Conservation (phyloP, 1,284 basidiomycete genomes). For the Cryptococcus sp. region DNA sequence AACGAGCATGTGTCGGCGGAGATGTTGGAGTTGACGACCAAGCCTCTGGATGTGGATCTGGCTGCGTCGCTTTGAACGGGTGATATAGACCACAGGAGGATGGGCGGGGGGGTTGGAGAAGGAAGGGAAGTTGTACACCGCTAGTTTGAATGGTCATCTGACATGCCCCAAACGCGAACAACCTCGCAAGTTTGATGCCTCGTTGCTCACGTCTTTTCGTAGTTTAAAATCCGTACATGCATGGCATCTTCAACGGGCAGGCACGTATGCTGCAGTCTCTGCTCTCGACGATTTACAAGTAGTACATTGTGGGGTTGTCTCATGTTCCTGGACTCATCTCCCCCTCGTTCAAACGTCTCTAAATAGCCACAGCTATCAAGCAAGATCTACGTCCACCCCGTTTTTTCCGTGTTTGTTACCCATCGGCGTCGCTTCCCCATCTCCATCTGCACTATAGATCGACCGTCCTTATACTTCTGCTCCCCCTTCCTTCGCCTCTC, state of each 20-base stretch:
- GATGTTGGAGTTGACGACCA: constrained; percentile 58
- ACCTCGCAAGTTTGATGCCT: neutral
- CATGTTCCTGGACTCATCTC: neutral
- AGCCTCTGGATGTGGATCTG: constrained; percentile 43
- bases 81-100: neutral
- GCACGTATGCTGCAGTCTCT: neutral
- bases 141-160: neutral
- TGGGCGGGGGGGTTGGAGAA: neutral
- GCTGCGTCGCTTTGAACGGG: constrained; percentile 24
- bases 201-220: neutral
- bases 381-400: neutral
- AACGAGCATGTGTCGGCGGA: constrained; percentile 86
- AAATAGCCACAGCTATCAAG: too few species aligned
- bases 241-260: neutral
- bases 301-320: neutral
- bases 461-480: neutral
- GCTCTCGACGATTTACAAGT: neutral
- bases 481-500: too few species aligned
- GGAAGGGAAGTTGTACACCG: neutral
- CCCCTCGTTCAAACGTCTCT: neutral
- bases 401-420: neutral
- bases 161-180: neutral
- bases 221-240: neutral
- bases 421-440: neutral
- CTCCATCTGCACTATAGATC: neutral